Evolutionary conservation across 73 alveolate genomes (phyloP), one percentile per base, ranked within the genome.

Genomic region (Paramecium pentaurelia): DNA sequence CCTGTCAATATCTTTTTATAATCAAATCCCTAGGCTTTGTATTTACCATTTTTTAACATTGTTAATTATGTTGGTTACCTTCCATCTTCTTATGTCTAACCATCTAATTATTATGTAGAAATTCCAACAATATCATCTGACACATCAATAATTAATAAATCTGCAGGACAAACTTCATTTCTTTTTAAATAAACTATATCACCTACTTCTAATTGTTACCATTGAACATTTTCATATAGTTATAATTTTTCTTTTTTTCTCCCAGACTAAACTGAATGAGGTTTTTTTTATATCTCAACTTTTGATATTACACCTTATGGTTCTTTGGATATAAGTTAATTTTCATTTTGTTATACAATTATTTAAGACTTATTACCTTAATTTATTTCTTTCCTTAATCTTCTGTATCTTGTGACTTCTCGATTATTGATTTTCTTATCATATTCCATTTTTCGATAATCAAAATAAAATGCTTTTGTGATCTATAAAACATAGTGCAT

Each of bases 101-200:
- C 88, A 14, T 40, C 49, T 0, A 34, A 14, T 32, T 75, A 32
- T 75, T 37, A 37, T 37, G 60, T 22, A 0, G 42, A 37, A 36
- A 75, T 36, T 75, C 49, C 42, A 75, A 75, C 37, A 16, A 75
- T 37, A 14, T 75, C 88, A 18, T 75, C 88, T 6, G 88, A 75
- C 18, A 75, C 34, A 87, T 87, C 93, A 60, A 87, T 36, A 22
- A 87, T 38, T 36, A 87, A 58, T 7, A 87, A 27, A 40, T 87
- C 93, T 27, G 93, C 93, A 27, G 93, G 93, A 60, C 75, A 86
- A 9, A 64, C 51, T 68, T 87, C 93, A 30, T 77, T 77, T 64
- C 86, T 87, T 54, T 87, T 87, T 18, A 87, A 77, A 59, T 77
- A 87, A 36, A 87, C 71, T 14, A 87, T 11, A 44, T 87, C 86